Evolutionary conservation across 2,329 filamentous ascomycete genomes (phyloP), one percentile per base, ranked within the genome.

Genomic region (Aureobasidium musti): DNA sequence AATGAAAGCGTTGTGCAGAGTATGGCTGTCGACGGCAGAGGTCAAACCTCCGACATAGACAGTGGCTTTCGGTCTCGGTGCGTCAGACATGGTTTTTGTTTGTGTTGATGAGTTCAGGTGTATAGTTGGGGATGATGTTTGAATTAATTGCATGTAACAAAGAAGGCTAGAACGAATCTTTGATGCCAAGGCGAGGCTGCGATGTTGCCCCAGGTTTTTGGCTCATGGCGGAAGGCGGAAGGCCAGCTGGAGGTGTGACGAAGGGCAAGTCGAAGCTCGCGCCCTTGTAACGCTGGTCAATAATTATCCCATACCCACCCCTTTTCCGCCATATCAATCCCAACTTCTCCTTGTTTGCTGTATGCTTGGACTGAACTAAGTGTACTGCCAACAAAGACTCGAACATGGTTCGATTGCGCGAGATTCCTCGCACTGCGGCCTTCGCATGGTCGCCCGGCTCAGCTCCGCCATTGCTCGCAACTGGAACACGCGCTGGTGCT

Each of bases 371-470:
- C 49, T 28, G 47, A 43, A 5, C 61, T 54, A 35, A 45, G 47
- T 30, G 26, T 65, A 26, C 52, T 65, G 50, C 49, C 49, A 10
- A 65, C 30, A 56, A 49, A 35, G 21, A 47, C 39, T 19, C 68
- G 41, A 75, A 69, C 79, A 99, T 99, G 95, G 94, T 97, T 80
- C 91, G 92, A 82, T 85, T 98, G 80, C 88, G 94, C 84, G 93
- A 98, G 83, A 96, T 99, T 76, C 91, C 92, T 78, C 88, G 95
- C 81, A 99, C 95, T 75, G 95, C 94, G 79, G 91, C 94, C 74
- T 99, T 99, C 79, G 92, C 95, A 76, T 99, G 95, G 94, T 97
- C 92, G 72, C 90, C 93, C 30, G 91, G 89, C 73, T 82, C 91
- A 60, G 85, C 86, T 45, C 87, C 89, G 72, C 92, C 94, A 73